Evolutionary conservation across 2,329 filamentous ascomycete genomes (phyloP).

Genomic region (Pseudogymnoascus sp.): DNA sequence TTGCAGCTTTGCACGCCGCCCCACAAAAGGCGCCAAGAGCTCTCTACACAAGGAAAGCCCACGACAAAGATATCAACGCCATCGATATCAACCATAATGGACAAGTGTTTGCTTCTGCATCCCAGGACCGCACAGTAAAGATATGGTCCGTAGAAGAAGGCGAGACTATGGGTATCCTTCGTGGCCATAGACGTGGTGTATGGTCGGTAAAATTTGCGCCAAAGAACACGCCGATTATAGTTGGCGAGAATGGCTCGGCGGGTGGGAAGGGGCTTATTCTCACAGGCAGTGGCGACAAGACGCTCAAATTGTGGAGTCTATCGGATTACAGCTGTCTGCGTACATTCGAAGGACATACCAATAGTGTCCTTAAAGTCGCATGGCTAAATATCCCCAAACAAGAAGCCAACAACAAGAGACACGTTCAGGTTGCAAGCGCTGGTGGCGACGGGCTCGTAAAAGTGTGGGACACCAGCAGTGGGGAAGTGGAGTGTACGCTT

Average conservation of each 20-base stretch:
- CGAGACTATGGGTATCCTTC: conserved; percentile 81
- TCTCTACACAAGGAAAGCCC: conserved; percentile 83
- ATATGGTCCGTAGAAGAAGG: conserved; percentile 90
- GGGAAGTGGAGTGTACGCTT: conserved; percentile 80
- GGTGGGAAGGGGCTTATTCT: conserved; percentile 76
- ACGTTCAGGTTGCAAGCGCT: conserved; percentile 72
- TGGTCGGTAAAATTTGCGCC: conserved; percentile 94
- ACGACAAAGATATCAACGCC: conserved; percentile 98
- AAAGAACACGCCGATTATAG: conserved; percentile 63
- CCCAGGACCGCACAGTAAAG: conserved; percentile 93
- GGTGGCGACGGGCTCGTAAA: conserved; percentile 94
- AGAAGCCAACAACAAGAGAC: conserved; percentile 48
- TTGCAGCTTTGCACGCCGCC: conserved; percentile 43
- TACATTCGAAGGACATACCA: conserved; percentile 93
- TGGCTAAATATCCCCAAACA: conserved; percentile 60
- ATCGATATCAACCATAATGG: conserved; percentile 70
- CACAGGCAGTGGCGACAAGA: conserved; percentile 93
- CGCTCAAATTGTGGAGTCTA: conserved; percentile 89
- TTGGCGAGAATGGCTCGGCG: conserved; percentile 63
- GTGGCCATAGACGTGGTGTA: conserved; percentile 88
- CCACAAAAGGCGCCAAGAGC: conserved; percentile 55
- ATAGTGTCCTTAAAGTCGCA: conserved; percentile 86
- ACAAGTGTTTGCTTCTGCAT: conserved; percentile 88
- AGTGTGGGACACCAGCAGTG: conserved; percentile 83
- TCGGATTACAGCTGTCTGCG: conserved; percentile 86